Evolutionary conservation across 495 filamentous ascomycete genomes (phyloP), one percentile per base, ranked within the genome.

Genomic region (Penicillium desertorum): DNA sequence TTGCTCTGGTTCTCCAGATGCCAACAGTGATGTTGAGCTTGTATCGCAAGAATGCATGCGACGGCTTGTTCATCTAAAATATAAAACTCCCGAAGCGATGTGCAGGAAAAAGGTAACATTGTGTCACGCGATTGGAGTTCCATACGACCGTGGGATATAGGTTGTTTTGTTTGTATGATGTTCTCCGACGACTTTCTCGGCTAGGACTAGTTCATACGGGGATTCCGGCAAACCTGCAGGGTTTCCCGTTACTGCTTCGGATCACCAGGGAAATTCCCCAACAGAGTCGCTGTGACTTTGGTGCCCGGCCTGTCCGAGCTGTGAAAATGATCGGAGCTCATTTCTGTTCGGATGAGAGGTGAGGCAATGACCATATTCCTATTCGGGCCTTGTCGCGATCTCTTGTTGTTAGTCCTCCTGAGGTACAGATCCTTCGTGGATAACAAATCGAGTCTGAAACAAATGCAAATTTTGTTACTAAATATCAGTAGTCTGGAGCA

Each of bases 141-240:
- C 5, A 39, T 52, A 42, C 48, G 23, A 55, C 45, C 42, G 57
- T 54, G 42, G 51, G 39, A 54, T 34, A 7, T 8, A 20, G 6
- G 50, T 7, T 25, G 16, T 37, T 37, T n/a, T 23, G 19, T 41
- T 23, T 19, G 12, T 20, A 34, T 5, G 19, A 14, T 42, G n/a
- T 29, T 16, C 47, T 50, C 49, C 37, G 37, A 52, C 50, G 23
- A 52, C 36, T 23, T 42, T 39, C 36, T 42, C 4, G 25, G 34
- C 16, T 11, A 52, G 36, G 36, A 51, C 49, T 51, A 51, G 49
- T 37, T 37, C 16, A 17, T 12, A 27, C 34, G 22, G 49, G 29
- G 23, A 51, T 29, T 41, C 41, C 50, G 36, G 50, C 14, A 42
- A 41, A 52, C 23, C 22, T 52, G 50, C 8, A 16, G 10, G 10